Conservation (phyloP, 2,329 filamentous ascomycete species). For the Fusarium sp. region DNA sequence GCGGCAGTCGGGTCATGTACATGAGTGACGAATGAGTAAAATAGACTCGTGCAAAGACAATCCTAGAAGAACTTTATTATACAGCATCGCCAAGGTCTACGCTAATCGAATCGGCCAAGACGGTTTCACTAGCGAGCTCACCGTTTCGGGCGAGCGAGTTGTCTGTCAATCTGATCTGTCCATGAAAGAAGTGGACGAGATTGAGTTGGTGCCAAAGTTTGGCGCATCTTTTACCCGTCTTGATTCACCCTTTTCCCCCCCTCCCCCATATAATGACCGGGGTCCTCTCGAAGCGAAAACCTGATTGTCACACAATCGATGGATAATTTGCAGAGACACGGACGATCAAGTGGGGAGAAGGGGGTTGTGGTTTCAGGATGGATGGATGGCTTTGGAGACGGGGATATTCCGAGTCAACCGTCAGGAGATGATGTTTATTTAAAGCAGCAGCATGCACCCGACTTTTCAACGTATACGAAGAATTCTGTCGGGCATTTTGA, state of each 20-base stretch:
- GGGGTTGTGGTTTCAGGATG: slow-evolving; percentile 11
- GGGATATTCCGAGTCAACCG: not conserved
- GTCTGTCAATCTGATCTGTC: slow-evolving; percentile 23
- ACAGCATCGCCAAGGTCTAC: slow-evolving; percentile 15
- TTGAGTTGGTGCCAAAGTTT: not conserved
- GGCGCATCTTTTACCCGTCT: not conserved
- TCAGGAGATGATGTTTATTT: not conserved
- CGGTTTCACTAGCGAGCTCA: not conserved
- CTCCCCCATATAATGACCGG: slow-evolving; percentile 15
- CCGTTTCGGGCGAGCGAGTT: not conserved
- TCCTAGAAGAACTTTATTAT: too few relatives aligned
- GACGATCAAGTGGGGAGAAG: slow-evolving; percentile 1
- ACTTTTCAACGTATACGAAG: not conserved
- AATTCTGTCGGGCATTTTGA: not conserved
- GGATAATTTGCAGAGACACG: slow-evolving; percentile 7
- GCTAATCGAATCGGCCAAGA: slow-evolving; percentile 1
- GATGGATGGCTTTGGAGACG: not conserved
- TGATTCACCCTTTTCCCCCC: slow-evolving; percentile 6
- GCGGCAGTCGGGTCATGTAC: too few relatives aligned
- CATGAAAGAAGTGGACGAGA: not conserved
- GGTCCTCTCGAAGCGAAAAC: slow-evolving; percentile 8
- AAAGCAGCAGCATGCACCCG: not conserved
- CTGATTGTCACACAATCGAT: slow-evolving; percentile 28
- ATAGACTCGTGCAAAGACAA: not conserved
- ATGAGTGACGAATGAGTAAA: not conserved